Evolutionary conservation across 192 early-diverging fungal species (phyloP), one percentile per base, ranked within the genome.

Genomic region (Martensiomyces pterosporus): DNA sequence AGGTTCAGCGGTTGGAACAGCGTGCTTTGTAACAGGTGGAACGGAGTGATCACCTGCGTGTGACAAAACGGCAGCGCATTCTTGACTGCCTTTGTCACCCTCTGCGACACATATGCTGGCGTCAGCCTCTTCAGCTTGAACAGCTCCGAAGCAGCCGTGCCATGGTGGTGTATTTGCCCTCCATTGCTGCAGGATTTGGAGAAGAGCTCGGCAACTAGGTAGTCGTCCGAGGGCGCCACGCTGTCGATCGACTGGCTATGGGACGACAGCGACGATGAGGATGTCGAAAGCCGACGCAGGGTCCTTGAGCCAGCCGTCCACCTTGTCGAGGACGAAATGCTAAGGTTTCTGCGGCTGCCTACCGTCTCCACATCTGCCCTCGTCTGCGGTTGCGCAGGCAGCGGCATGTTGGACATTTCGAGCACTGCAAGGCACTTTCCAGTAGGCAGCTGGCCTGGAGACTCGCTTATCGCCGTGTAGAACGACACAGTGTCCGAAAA

Each of bases 41-140:
- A 15, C 14, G 53, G 53, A 13, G 32, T 17, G 13, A 47, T 47
- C 3, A 44, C 24, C n/a, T 43, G 53, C 25, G 53, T 40, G 2
- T 33, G 38, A 37, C 53, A 55, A n/a, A 56, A 47, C n/a, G 54
- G 54, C 17, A 56, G 37, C 9, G 54, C 54, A 12, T 43, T 56
- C 2, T 22, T 12, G 1, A 56, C 54, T 3, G 54, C 54, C 39
- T 42, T 48, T 0, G 45, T 56, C 1, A 56, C 54, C 4, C 45
- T 22, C 39, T 56, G 54, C 25, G 45, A 47, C 18, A 56, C 54
- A 42, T 56, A 56, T 27, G 54, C 44, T 0, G 54, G 54, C n/a
- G 54, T 56, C 19, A 56, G 39, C 2, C 54, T 36, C 32, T 42
- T 39, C 27, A 56, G 44, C n/a, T 42, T 48, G 13, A 36, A n/a